Evolutionary conservation across 768 basidiomycete genomes (phyloP), one percentile per base, ranked within the genome.

Genomic region (Sistotremastrum niveocremeum): DNA sequence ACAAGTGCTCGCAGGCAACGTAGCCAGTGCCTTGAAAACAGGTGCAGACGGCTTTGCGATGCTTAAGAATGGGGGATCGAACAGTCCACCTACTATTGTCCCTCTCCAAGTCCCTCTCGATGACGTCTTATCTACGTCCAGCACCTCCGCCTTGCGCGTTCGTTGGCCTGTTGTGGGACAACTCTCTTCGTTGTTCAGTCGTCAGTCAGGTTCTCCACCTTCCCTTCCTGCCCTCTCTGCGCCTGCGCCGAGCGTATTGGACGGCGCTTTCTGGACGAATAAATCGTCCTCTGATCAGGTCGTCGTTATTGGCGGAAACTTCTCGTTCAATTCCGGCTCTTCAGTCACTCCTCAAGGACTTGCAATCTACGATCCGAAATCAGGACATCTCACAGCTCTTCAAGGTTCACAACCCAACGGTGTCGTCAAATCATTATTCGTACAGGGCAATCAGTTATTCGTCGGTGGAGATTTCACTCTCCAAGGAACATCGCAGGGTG

Each of bases 221-320:
- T 71, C 87, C n/a, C 81, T 85, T 10, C 46, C 73, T 10, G 39
- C 65, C 1, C 67, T 75, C 31, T 62, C 76, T 7, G 69, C 78
- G 2, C 65, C 73, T 1, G 84, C 88, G 1, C 88, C 90, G 0
- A 79, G 87, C 11, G 77, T 97, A 49, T 69, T 95, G 46, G 74
- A 87, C 0, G 94, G 88, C 33, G 74, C 76, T 2, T 97, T 90
- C 67, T 97, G 88, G 87, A 83, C 76, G 5, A 95, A 97, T 57
- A 69, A 68, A 35, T 73, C 81, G 2, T 77, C 77, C 3, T 65
- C 65, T 7, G 70, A 73, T 4, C 59, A 56, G 39, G 76, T 85
- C 46, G 62, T 88, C 12, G 76, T 77, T 38, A 76, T 97, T 50
- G 94, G 91, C 33, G 94, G 94, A 34, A 90, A 91, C 60, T 99